Percentiles rank a stretch among this genome's conserved stretches.
These are phyloP conservation scores for Zygosaccharomyces kombuchaensis DNA, from an alignment of 805 yeast species.

Conservation along the genomic window DNA sequence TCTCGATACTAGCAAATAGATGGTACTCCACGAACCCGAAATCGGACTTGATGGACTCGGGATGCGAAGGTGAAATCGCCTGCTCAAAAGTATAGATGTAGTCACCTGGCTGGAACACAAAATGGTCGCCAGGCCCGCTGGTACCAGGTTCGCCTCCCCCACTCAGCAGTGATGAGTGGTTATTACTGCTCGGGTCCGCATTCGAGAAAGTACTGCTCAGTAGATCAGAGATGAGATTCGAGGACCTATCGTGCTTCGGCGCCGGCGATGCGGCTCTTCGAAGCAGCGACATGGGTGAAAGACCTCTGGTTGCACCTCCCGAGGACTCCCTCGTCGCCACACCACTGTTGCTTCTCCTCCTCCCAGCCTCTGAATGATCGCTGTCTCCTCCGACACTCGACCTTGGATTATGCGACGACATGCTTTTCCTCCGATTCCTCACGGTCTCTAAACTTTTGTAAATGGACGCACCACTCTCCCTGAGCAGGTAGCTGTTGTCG, in stretches of 20 bases:
- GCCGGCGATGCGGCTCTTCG: constrained; percentile 27
- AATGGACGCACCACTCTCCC: constrained; percentile 25
- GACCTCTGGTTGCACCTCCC: constrained; percentile 16
- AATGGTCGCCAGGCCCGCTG: constrained; percentile 31
- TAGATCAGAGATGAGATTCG: constrained; percentile 28
- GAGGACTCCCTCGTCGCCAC: constrained; percentile 6
- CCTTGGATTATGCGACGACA: constrained; percentile 30
- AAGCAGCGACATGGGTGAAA: constrained; percentile 30
- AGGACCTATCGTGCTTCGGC: constrained; percentile 15
- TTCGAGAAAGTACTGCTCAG: constrained; percentile 21
- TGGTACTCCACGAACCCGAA: constrained; percentile 76
- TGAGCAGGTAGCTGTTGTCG: constrained; percentile 15
- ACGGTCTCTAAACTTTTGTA: constrained; percentile 20
- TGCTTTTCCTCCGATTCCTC: constrained; percentile 9
- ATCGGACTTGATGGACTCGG: constrained; percentile 73
- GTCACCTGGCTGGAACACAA: constrained; percentile 76
- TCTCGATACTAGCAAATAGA: constrained; percentile 63
- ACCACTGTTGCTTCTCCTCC: constrained; percentile 6
- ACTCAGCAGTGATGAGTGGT: neutral
- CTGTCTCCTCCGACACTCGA: constrained; percentile 10
- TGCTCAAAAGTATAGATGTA: constrained; percentile 91
- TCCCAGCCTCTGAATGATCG: neutral
- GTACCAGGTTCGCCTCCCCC: constrained; percentile 2
- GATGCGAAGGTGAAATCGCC: constrained; percentile 73
- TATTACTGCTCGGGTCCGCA: constrained; percentile 3